Percentiles rank a stretch among this genome's conserved stretches.
Evolutionary conservation across 345 rosid genomes (phyloP).

Genomic region (Anastatica hierochuntica): DNA sequence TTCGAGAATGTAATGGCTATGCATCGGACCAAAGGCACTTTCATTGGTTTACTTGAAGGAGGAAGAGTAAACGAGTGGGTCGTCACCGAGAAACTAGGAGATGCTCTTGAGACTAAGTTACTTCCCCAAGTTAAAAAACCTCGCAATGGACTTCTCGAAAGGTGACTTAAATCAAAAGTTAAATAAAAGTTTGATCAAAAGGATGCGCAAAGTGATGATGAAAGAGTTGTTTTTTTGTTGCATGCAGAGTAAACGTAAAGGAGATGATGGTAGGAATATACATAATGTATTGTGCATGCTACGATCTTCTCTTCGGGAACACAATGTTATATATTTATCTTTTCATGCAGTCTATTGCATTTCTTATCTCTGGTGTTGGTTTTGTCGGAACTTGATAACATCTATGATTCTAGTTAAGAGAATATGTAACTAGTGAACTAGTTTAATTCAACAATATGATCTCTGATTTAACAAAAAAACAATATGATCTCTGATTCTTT

Average conservation of each 20-base stretch:
- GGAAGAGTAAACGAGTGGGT: constrained; percentile 95
- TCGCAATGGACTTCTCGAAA: constrained; percentile 38
- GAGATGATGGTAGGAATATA: constrained; percentile 69
- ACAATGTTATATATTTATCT: constrained; percentile 55
- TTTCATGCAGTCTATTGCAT: constrained; percentile 59
- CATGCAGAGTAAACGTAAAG: constrained; percentile 38
- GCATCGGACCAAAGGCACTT: constrained; percentile 53
- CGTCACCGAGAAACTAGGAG: constrained; percentile 85
- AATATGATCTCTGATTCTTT: background rate
- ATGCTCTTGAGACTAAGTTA: constrained; percentile 42
- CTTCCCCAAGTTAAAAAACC: constrained; percentile 35
- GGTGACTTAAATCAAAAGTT: constrained; percentile 27
- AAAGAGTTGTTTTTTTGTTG: background rate
- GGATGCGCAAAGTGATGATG: background rate
- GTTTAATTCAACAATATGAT: too few relatives aligned
- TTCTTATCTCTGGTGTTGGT: constrained; percentile 59
- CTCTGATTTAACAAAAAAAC: too few relatives aligned
- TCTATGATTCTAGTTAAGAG: too few relatives aligned
- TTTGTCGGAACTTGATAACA: constrained; percentile 47
- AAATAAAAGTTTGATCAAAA: too few relatives aligned
- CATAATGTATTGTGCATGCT: constrained; percentile 64
- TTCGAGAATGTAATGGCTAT: constrained; percentile 57
- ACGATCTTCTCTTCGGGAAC: constrained; percentile 43
- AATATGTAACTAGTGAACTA: too few relatives aligned
- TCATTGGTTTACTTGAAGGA: constrained; percentile 69